Base-by-base conservation (phyloP, 768 basidiomycete genomes). In the Leccinum incarnatum region DNA sequence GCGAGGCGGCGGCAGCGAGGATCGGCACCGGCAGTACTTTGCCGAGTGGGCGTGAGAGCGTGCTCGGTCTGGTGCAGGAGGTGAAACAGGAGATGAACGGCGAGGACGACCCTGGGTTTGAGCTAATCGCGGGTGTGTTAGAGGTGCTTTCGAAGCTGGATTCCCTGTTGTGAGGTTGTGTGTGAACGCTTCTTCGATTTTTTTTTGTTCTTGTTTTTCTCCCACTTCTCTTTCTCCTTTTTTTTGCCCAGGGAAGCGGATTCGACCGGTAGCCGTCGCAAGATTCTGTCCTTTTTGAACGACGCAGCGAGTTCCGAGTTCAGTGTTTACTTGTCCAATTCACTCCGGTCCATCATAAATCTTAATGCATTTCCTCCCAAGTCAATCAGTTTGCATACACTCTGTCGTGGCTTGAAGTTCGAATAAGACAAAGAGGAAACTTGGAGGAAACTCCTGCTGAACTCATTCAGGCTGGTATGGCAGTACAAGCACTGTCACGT, bases 121-220 rank as follows among this genome's bases (percentile, higher is more conserved):
- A 99, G 78, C 80, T 98, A 54, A 78, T 98, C 10, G 92, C 93
- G 5, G 94, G 93, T 0, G 95, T 98, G 36, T 74, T 98, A 60
- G 94, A 97, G 77, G 95, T 98, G 48, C 83, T 97, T 62, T 89
- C 89, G 53, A 90, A 94, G 73, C 83, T 98, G 75, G 95, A 98
- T 76, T 94, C 91, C 60, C 61, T 73, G 19, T 53, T 73, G 64
- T 73, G 47, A 48, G 9, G 42, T 12, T 19, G 42, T 45, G 6
- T 42, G 42, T 12, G 68, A 73, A 29, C 42, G 10, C 17, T 23
- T 45, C 42, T 45, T 45, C 19, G n/a, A 9, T 45, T 21, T 12
- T 36, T 36, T 36, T 45, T 6, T 45, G 19, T 45, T 21, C 5
- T 21, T 45, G 11, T 45, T 12, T 45, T 19, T 21, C 19, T 9